Evolutionary conservation across 768 basidiomycete species (phyloP).

Genomic region (Tephrocybe sp.): DNA sequence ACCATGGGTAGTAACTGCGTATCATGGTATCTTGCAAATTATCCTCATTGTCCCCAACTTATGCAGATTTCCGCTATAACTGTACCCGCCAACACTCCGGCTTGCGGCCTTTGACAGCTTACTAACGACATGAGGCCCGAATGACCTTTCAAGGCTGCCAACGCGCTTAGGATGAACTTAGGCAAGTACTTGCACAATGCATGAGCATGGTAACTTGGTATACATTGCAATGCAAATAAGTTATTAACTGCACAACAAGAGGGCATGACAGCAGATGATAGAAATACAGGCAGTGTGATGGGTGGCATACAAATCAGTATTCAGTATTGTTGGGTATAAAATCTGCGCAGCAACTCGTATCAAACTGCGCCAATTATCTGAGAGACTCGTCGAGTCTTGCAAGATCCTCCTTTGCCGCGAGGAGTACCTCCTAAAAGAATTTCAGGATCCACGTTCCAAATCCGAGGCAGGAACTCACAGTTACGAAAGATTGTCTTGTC

Average conservation of each 20-base stretch:
- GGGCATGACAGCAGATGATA: not conserved
- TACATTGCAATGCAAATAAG: slow-evolving; percentile 7
- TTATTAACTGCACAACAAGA: not conserved
- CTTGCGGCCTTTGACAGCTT: too few relatives aligned
- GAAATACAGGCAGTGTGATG: not conserved
- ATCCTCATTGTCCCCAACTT: too few relatives aligned
- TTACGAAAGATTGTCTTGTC: slow-evolving; percentile 57
- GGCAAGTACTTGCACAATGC: slow-evolving; percentile 25
- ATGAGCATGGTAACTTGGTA: slow-evolving; percentile 8
- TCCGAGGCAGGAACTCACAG: slow-evolving; percentile 32
- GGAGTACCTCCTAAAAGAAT: slow-evolving; percentile 40
- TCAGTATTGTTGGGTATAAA: not conserved
- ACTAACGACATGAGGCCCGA: too few relatives aligned
- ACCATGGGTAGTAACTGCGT: too few relatives aligned
- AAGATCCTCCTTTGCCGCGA: slow-evolving; percentile 53
- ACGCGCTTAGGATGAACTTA: slow-evolving; percentile 29
- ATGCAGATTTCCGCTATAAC: too few relatives aligned
- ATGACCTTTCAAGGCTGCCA: slow-evolving; percentile 30
- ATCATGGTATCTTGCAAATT: slow-evolving; percentile 13
- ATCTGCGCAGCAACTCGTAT: not conserved
- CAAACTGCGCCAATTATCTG: slow-evolving; percentile 11
- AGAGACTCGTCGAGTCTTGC: slow-evolving; percentile 36
- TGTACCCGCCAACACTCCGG: too few relatives aligned
- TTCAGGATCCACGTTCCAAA: not conserved
- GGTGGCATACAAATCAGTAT: slow-evolving; percentile 3